A percentile compares a stretch with the other conserved stretches of the same genome.
Evolutionary conservation across 192 early-diverging fungal genomes (phyloP).

Genomic region (Coemansia sp.): DNA sequence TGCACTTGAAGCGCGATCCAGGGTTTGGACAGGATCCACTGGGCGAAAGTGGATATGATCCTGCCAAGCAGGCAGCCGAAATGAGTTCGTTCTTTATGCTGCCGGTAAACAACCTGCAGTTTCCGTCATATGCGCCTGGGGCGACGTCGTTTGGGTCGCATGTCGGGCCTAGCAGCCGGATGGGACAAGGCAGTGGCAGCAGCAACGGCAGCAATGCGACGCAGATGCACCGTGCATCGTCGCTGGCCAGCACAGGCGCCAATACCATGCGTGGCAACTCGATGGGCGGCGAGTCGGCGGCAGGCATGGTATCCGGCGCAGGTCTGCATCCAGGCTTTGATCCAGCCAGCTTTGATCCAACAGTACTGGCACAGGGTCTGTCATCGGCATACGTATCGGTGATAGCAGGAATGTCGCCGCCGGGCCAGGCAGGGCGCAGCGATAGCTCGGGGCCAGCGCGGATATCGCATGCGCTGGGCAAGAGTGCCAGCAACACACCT

Average conservation of each 20-base stretch:
- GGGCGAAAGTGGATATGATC: conserved; percentile 44
- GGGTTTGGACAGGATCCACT: conserved; percentile 37
- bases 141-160: conserved; percentile 5
- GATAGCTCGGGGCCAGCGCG: conserved; percentile 7
- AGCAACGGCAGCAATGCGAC: conserved; percentile 7
- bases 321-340: conserved; percentile 30
- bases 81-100: conserved; percentile 45
- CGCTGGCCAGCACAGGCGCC: conserved; percentile 28
- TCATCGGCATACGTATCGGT: conserved; percentile 50
- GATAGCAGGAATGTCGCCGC: conserved; percentile 22
- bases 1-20: conserved; percentile 53
- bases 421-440: background rate
- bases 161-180: conserved; percentile 25
- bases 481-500: conserved; percentile 45
- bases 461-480: conserved; percentile 33
- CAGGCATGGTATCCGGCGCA: conserved; percentile 5
- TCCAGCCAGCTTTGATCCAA: conserved; percentile 31
- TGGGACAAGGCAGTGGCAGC: background rate
- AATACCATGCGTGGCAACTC: conserved; percentile 6
- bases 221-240: conserved; percentile 26
- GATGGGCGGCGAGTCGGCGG: conserved; percentile 12
- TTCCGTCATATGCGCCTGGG: conserved; percentile 15
- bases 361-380: conserved; percentile 36
- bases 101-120: conserved; percentile 38
- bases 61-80: conserved; percentile 46